Evolutionary conservation across 2,329 filamentous ascomycete species (phyloP).

Genomic region (Hawksworthiomyces lignivorus): DNA sequence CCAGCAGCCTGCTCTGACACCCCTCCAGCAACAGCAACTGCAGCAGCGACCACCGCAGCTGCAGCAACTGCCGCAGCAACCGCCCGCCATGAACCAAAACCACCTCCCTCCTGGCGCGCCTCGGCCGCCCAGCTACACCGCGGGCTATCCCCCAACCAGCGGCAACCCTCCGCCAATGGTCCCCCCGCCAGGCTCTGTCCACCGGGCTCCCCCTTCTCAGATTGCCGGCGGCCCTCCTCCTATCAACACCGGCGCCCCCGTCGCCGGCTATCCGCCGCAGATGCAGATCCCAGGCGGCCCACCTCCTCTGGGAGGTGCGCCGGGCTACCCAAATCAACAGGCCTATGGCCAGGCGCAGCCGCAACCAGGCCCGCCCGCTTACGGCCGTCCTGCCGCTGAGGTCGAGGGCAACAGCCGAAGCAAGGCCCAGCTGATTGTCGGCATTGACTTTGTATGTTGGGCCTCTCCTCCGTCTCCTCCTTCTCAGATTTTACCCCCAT

Average conservation of each 20-base stretch:
- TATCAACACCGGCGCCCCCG: constrained; percentile 56
- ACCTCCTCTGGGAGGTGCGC: constrained; percentile 35
- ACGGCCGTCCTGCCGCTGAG: constrained; percentile 49
- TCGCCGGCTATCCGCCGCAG: constrained; percentile 52
- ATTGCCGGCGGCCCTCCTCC: constrained; percentile 58
- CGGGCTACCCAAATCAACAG: constrained; percentile 37
- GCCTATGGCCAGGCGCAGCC: constrained; percentile 35
- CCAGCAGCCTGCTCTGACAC: constrained; percentile 1
- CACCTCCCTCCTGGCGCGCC: constrained; percentile 39
- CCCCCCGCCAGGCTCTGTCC: constrained; percentile 18
- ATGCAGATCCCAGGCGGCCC: constrained; percentile 37
- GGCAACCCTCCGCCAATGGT: constrained; percentile 33
- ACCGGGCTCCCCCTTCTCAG: constrained; percentile 50
- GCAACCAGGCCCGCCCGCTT: constrained; percentile 28
- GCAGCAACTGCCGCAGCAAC: constrained; percentile 31
- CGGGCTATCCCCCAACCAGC: constrained; percentile 40
- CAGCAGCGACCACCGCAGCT: constrained; percentile 23
- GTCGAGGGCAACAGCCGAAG: constrained; percentile 82
- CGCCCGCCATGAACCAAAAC: constrained; percentile 54
- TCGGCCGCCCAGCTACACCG: constrained; percentile 56
- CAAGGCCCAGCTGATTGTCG: constrained; percentile 96
- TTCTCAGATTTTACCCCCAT: neutral
- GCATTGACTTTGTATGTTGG: constrained; percentile 92
- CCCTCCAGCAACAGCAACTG: neutral
- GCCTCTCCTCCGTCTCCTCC: neutral